Conservation (phyloP, 495 filamentous ascomycete species). For the Corynascus novoguineensis region DNA sequence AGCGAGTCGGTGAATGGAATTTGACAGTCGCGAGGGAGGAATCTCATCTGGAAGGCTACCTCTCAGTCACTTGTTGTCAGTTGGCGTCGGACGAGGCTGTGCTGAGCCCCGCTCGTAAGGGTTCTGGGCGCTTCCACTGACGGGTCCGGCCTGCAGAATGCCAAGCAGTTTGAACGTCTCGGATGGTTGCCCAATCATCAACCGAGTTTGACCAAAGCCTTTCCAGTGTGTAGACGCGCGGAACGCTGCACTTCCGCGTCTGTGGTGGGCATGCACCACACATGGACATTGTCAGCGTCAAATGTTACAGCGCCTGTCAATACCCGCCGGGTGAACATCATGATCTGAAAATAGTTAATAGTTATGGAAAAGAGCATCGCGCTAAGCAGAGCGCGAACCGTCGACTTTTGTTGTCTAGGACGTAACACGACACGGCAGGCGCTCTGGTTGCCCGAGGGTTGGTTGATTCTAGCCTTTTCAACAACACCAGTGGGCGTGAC, state of each 20-base stretch:
- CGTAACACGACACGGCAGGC: no score
- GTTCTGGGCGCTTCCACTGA: slow-evolving; percentile 21
- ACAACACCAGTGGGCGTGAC: no score
- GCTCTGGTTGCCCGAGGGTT: no score
- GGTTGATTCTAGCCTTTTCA: no score
- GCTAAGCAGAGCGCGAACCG: no score
- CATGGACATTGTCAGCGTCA: background rate
- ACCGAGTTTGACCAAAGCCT: no score
- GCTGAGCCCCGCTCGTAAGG: background rate
- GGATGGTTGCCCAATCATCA: background rate
- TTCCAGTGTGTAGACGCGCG: background rate
- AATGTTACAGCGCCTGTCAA: background rate
- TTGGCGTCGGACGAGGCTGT: slow-evolving; percentile 16
- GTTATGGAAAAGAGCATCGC: background rate
- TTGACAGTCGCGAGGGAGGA: background rate
- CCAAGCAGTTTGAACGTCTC: slow-evolving; percentile 22
- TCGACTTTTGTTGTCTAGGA: no score
- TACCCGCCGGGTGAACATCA: background rate
- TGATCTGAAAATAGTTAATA: background rate
- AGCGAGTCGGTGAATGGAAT: background rate
- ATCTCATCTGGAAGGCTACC: background rate
- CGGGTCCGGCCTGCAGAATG: background rate
- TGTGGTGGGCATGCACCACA: no score
- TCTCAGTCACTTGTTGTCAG: slow-evolving; percentile 7
- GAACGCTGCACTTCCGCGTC: background rate